Evolutionary conservation across 2,329 filamentous ascomycete species (phyloP).

Genomic region (Colletotrichum tropicale): DNA sequence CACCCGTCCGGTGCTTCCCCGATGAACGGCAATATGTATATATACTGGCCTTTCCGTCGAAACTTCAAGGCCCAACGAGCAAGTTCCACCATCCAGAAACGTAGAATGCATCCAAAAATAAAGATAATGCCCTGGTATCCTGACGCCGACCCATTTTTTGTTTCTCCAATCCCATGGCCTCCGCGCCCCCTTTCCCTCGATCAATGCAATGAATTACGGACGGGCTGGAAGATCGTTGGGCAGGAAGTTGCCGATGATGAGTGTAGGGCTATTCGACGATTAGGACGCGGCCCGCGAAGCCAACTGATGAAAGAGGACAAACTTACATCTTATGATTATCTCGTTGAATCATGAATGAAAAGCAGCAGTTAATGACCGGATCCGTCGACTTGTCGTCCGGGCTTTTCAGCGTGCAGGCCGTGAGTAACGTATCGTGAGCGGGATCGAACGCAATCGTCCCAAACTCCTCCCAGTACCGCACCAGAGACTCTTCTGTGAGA

Average conservation of each 20-base stretch:
- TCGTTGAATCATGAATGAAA: constrained; percentile 94
- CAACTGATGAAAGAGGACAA: too few species aligned
- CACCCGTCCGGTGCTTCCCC: neutral
- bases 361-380: constrained; percentile 87
- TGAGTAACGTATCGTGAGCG: constrained; percentile 92
- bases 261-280: too few species aligned
- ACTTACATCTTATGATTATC: constrained; percentile 96
- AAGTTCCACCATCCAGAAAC: neutral
- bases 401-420: constrained; percentile 88
- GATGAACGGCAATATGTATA: neutral
- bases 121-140: constrained; percentile 18
- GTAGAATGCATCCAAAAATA: neutral
- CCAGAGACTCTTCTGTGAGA: constrained; percentile 90
- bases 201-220: constrained; percentile 38
- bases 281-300: too few species aligned
- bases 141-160: constrained; percentile 9
- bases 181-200: constrained; percentile 5
- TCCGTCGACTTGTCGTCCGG: constrained; percentile 72
- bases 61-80: neutral
- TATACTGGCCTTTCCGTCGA: neutral
- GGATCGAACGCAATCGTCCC: constrained; percentile 96
- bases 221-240: constrained; percentile 70
- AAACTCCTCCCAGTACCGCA: constrained; percentile 99
- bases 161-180: neutral
- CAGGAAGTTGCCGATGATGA: constrained; percentile 97